phyloP scores from a whole-genome alignment of 108 stramenopile species.

The Conticribra guillardii region DNA sequence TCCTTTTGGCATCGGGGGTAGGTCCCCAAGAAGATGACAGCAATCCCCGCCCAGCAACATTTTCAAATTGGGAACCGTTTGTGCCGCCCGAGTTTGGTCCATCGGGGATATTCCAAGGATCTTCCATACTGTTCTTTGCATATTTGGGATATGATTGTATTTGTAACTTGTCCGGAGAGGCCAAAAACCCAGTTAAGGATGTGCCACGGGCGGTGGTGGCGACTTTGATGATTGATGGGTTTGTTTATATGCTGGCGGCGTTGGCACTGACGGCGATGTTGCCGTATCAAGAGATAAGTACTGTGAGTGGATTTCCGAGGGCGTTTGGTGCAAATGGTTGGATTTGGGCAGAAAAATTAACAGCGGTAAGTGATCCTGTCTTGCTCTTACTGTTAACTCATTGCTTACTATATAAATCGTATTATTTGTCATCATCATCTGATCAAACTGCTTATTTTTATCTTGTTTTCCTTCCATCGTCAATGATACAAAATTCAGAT shows the following conservation, averaged over 20 bases:
- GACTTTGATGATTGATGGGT: constrained; percentile 70
- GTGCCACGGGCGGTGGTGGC: constrained; percentile 79
- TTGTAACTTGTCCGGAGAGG: constrained; percentile 78
- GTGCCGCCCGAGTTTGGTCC: constrained; percentile 49
- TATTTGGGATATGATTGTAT: constrained; percentile 92
- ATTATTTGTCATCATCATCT: no score
- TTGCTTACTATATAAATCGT: no score
- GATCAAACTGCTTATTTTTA: no score
- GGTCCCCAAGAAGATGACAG: constrained; percentile 11
- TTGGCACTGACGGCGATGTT: constrained; percentile 78
- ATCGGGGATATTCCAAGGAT: constrained; percentile 49
- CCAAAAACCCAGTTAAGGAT: constrained; percentile 73
- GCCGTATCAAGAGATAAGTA: constrained; percentile 62
- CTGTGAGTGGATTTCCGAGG: constrained; percentile 66
- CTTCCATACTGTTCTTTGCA: constrained; percentile 77
- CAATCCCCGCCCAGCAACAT: constrained; percentile 30
- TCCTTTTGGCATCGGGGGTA: constrained; percentile 39
- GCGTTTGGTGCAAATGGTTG: constrained; percentile 75
- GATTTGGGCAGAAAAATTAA: constrained; percentile 61
- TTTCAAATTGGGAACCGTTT: constrained; percentile 41
- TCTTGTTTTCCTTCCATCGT: no score
- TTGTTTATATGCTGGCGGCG: constrained; percentile 72
- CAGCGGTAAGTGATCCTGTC: constrained; percentile 40
- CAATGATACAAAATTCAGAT: neutral
- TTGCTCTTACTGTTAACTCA: no score